Evolutionary conservation across 169 alveolate genomes (phyloP), one percentile per base, ranked within the genome.

Genomic region (Theileria sp.): DNA sequence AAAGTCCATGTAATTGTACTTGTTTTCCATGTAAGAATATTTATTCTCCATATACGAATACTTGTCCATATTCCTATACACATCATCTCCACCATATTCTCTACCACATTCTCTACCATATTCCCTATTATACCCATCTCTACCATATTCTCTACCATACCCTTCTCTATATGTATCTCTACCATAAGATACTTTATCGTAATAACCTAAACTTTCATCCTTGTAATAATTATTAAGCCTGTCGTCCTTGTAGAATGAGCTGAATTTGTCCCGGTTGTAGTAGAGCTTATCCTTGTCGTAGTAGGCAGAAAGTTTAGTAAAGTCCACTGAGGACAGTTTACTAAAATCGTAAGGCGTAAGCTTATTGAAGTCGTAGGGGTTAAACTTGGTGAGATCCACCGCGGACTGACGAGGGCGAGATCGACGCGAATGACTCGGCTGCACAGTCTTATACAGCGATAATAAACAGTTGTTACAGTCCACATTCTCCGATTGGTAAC

Each of bases 21-120:
- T 64, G 19, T 64, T 64, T 26, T 64, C 72, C 72, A 64, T 64
- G 7, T 21, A 15, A 23, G 72, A 32, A 38, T 64, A 64, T 21
- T 64, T 64, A 21, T 64, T 64, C 15, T 64, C 72, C 50, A 64
- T 21, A 21, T 64, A 64, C 17, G 72, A 32, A 38, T 64, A 64
- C 19, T 64, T 64, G 13, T 64, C 72, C 36, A 23, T 21, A 38
- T 64, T 64, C 25, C 72, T 64, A 38, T 64, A 64, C 3, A 1
- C 13, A 38, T 64, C n/a, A n/a, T n/a, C n/a, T n/a, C n/a, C n/a
- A n/a, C n/a, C n/a, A n/a, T n/a, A n/a, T n/a, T n/a, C 72, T 15
- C 54, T 44, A 13, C 4, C 54, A 44, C 54, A 32, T 44, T 15
- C 54, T 4, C 54, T 13, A 44, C 54, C 54, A 44, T 13, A 7